Evolutionary conservation across 192 early-diverging fungal genomes (phyloP).

Genomic region (Rhizoclosmatium globosum): DNA sequence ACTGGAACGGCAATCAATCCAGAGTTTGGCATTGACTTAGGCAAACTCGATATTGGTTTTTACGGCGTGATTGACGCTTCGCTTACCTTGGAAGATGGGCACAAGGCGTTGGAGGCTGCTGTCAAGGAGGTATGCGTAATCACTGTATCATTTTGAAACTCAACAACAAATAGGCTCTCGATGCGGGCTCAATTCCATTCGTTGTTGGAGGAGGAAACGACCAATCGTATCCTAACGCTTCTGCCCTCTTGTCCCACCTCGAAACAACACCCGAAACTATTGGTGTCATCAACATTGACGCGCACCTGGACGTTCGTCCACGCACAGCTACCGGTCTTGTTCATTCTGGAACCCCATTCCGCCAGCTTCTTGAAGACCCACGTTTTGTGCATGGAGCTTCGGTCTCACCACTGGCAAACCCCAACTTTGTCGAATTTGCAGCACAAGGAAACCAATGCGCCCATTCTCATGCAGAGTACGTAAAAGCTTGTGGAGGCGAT

Average conservation of each 20-base stretch:
- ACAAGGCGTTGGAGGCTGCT: not conserved
- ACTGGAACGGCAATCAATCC: conserved; percentile 35
- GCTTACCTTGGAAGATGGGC: conserved; percentile 29
- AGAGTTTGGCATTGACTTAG: conserved; percentile 18
- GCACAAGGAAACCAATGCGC: conserved; percentile 35
- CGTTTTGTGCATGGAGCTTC: conserved; percentile 5
- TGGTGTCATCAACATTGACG: conserved; percentile 41
- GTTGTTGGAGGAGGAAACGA: conserved; percentile 40
- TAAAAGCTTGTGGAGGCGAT: not conserved
- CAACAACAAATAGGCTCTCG: not conserved
- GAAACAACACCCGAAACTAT: not conserved
- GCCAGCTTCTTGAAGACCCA: conserved; percentile 36
- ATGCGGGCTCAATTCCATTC: conserved; percentile 21
- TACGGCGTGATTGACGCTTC: conserved; percentile 5
- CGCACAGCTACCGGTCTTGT: not conserved
- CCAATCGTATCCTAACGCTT: conserved; percentile 37
- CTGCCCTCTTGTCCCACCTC: conserved; percentile 29
- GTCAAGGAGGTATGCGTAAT: not conserved
- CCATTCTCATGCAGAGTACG: conserved; percentile 23
- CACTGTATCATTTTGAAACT: not conserved
- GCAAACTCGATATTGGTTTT: not conserved
- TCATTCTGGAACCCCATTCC: conserved; percentile 37
- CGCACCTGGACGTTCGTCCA: conserved; percentile 38
- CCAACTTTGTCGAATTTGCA: conserved; percentile 33
- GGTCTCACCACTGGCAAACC: not conserved